Percentiles rank a stretch among this genome's conserved stretches.
Evolutionary conservation across 805 yeast species (phyloP).

Genomic region (Lipomyces spencermartinsiae): DNA sequence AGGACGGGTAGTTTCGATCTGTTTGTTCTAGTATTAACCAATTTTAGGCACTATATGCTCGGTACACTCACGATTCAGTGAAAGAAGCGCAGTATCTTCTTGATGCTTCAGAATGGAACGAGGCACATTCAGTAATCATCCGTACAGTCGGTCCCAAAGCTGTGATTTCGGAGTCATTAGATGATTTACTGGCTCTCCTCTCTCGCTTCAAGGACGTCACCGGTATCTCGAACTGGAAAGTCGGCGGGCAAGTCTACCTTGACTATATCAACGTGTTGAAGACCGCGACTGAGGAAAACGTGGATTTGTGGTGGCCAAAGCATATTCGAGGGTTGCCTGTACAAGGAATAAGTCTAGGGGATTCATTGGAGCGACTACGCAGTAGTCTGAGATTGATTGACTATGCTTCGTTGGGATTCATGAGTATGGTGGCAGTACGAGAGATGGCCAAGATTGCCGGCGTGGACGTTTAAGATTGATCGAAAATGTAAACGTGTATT

Average conservation of each 20-base stretch:
- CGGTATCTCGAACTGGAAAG: constrained; percentile 43
- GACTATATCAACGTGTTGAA: constrained; percentile 40
- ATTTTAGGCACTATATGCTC: constrained; percentile 67
- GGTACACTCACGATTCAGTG: constrained; percentile 57
- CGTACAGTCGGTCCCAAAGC: constrained; percentile 73
- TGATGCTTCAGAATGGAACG: constrained; percentile 62
- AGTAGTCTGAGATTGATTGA: constrained; percentile 22
- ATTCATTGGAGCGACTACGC: constrained; percentile 23
- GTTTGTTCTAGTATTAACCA: constrained; percentile 47
- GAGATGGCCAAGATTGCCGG: constrained; percentile 36
- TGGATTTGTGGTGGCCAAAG: constrained; percentile 31
- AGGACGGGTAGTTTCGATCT: not conserved
- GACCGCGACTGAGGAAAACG: not conserved
- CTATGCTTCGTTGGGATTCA: constrained; percentile 18
- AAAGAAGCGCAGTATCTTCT: constrained; percentile 67
- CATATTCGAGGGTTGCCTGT: constrained; percentile 25
- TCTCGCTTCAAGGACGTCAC: constrained; percentile 38
- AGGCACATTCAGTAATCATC: constrained; percentile 68
- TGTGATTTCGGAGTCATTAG: constrained; percentile 57
- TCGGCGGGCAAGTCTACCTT: constrained; percentile 49
- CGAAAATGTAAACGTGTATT: not conserved
- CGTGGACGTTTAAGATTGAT: constrained; percentile 23
- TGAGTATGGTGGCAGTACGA: constrained; percentile 30
- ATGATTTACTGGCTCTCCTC: constrained; percentile 40
- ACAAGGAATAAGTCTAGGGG: constrained; percentile 15